Evolutionary conservation across 441 rosid genomes (phyloP), one percentile per base, ranked within the genome.

Genomic region (Kokia cookei): DNA sequence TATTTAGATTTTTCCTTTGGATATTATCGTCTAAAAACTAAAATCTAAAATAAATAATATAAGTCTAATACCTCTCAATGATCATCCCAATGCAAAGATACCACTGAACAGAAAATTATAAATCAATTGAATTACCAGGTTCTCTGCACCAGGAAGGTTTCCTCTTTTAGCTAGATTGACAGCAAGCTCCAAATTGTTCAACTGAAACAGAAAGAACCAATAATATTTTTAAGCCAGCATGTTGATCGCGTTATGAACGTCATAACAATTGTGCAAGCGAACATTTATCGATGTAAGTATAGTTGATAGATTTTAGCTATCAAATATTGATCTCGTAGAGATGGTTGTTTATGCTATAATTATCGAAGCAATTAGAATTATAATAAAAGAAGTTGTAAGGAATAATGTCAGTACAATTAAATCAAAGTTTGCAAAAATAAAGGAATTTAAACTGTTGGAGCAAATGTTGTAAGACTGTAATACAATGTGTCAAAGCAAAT

Each of bases 111-210:
- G 45, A 11, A 32, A 32, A 50, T 26, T 69, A 11, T 10, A 35
- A 64, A 67, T 32, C 68, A 58, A 63, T 53, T 27, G 24, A 57
- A 80, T 86, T 87, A 89, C 98, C 87, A 93, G 84, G 80, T 91
- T 93, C 83, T 91, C 98, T 3, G 98, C 95, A 75, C 95, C 95
- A 75, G 97, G 98, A 70, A 93, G 93, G 82, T 93, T 93, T 83
- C 95, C 98, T 84, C 98, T 89, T 82, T 93, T 91, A 66, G 98
- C 98, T 54, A 93, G 93, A 80, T 89, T 93, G 24, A 93, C 98
- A 66, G 98, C 97, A 76, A 93, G 93, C 81, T 93, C 98, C 86
- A 93, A 81, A 82, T 93, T 93, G 82, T 89, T 93, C 76, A 93
- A 81, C 98, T 93, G 88, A 61, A 75, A 73, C 26, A 81, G 75